Percentiles rank a stretch among this genome's conserved stretches.
Evolutionary conservation across 1,284 basidiomycete species (phyloP).

Genomic region (Leccinum pachyderme): DNA sequence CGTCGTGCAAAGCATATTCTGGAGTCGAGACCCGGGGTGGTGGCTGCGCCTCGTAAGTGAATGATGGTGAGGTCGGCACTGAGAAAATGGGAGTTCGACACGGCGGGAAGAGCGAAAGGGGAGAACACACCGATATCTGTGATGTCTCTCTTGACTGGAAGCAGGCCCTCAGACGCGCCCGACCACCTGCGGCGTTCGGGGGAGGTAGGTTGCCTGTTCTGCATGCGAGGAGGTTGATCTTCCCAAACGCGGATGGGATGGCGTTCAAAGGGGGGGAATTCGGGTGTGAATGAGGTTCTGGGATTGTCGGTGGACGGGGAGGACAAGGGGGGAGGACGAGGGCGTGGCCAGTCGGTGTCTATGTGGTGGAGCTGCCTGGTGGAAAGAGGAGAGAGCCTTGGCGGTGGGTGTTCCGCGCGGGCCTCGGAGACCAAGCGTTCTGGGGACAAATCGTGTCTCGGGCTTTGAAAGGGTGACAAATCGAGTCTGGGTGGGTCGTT

Average conservation of each 20-base stretch:
- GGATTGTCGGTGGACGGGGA: not conserved
- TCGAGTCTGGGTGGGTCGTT: conserved; percentile 12
- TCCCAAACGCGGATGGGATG: conserved; percentile 31
- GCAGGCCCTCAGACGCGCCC: not conserved
- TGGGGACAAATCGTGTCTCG: conserved; percentile 12
- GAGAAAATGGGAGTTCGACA: conserved; percentile 9
- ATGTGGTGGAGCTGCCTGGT: not conserved
- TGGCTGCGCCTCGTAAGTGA: not conserved
- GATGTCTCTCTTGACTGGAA: not conserved
- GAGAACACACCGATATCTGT: conserved; percentile 10
- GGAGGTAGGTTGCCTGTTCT: not conserved
- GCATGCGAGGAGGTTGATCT: conserved; percentile 13
- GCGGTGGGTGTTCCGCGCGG: conserved; percentile 12
- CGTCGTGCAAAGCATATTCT: not conserved
- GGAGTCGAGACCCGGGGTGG: not conserved
- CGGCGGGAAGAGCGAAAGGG: not conserved
- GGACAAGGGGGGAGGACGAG: conserved; percentile 9
- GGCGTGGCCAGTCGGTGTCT: conserved; percentile 4
- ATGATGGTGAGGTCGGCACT: conserved; percentile 6
- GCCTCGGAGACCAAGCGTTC: conserved; percentile 16
- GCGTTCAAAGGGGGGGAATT: conserved; percentile 8
- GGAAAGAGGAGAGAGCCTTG: conserved; percentile 14
- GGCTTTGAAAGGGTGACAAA: conserved; percentile 13
- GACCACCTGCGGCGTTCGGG: not conserved
- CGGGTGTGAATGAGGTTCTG: not conserved